Base-by-base conservation (phyloP, 140 eudicot genomes). In the Senecio squalidus region DNA sequence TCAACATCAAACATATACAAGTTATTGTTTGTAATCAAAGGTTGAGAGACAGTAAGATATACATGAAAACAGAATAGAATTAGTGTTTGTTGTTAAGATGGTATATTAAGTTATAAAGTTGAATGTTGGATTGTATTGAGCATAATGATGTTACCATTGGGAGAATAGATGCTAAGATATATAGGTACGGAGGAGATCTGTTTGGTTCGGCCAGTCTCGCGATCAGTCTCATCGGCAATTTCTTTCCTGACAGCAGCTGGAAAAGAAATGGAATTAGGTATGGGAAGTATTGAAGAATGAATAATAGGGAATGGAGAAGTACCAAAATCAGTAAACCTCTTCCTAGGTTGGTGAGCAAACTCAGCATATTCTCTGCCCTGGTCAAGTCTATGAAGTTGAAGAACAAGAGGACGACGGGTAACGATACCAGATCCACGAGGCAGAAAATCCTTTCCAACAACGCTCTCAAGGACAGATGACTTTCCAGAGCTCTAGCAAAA, bases 381-480 rank as follows among this genome's bases (percentile, higher is more conserved):
- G 3, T 91, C 92, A 53, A 87, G 34, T 73, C 84, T 82, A 48
- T 91, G 88, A 69, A 91, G 89, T 68, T 91, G 98, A 34, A 91
- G 68, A 46, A 91, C 98, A 76, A 91, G 95, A 67, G 98, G 98
- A 40, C 98, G 92, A 15, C 98, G 66, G 10, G 98, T 91, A 39
- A 91, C 96, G 74, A 87, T 87, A 91, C 98, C 98, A 41, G 98
- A 87, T 81, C 98, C 98, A 84, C 98, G 98, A 70, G 98, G 98
- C 82, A 92, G 74, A 73, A 92, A 92, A 69, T 92, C 98, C 80
- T 84, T 87, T 15, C 96, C 98, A 36, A 92, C 98, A 70, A 87
- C 78, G 57, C 98, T 92, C 83, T 92, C 98, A 57, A 92, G 73
- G 27, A 92, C 98, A 20, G 98, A 92, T 31, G 98, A 92, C 75